Percentiles rank a stretch among this genome's conserved stretches.
phyloP scores from a whole-genome alignment of 768 basidiomycete genomes.

The Clavaria fumosa region DNA sequence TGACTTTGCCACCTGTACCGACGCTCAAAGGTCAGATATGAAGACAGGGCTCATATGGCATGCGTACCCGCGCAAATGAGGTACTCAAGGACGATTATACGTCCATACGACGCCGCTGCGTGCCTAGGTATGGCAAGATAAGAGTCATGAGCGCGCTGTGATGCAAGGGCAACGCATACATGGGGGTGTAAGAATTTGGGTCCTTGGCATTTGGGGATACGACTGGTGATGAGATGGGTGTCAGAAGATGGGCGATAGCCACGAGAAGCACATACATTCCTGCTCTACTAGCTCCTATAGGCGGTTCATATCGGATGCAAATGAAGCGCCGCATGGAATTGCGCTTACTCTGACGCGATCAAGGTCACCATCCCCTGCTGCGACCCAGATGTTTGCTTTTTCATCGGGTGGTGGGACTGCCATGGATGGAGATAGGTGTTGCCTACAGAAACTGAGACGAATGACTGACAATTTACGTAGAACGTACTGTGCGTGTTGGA shows the following conservation, averaged over 20 bases:
- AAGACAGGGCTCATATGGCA: constrained; percentile 4
- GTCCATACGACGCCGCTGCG: constrained; percentile 88
- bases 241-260: constrained; percentile 22
- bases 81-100: constrained; percentile 59
- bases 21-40: constrained; percentile 6
- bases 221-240: constrained; percentile 25
- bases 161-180: constrained; percentile 27
- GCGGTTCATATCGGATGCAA: not conserved
- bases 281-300: constrained; percentile 45
- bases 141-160: constrained; percentile 10
- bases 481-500: too few relatives aligned
- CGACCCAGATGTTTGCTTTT: constrained; percentile 84
- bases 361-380: constrained; percentile 82
- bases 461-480: too few relatives aligned
- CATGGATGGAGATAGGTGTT: not conserved
- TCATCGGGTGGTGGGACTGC: not conserved
- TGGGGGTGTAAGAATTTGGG: constrained; percentile 64
- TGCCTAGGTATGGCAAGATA: constrained; percentile 38
- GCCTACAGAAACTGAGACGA: not conserved
- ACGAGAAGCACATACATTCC: constrained; percentile 28
- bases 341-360: constrained; percentile 18
- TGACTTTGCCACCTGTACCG: constrained; percentile 65
- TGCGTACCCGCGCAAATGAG: constrained; percentile 51
- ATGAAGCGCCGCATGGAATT: not conserved
- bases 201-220: constrained; percentile 62